Evolutionary conservation across 129 eudicot species (phyloP).

Genomic region (Chrysanthemum seticuspe): DNA sequence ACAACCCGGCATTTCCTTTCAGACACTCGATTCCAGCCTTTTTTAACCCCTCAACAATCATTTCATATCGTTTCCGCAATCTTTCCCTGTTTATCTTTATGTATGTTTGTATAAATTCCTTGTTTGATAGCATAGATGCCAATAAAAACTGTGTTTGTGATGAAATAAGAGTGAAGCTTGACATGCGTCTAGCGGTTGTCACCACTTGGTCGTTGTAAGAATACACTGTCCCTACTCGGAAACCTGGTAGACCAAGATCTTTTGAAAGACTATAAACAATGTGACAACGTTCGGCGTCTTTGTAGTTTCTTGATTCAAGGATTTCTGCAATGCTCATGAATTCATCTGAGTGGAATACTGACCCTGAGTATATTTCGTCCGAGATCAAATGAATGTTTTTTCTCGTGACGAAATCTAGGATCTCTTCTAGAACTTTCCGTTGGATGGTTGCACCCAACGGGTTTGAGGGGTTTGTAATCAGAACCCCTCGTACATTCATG

Average conservation of each 20-base stretch:
- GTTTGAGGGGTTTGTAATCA: constrained; percentile 87
- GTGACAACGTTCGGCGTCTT: constrained; percentile 64
- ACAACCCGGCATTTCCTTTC: constrained; percentile 77
- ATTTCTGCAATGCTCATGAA: constrained; percentile 72
- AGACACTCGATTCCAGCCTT: constrained; percentile 73
- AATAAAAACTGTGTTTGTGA: constrained; percentile 80
- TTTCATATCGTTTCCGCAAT: constrained; percentile 48
- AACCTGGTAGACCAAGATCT: constrained; percentile 85
- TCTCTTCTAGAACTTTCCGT: constrained; percentile 42
- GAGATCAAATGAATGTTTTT: constrained; percentile 81
- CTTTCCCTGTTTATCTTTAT: constrained; percentile 57
- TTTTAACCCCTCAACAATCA: constrained; percentile 54
- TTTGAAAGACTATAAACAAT: constrained; percentile 83
- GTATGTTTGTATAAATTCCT: constrained; percentile 46
- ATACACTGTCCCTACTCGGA: constrained; percentile 72
- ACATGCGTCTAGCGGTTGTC: constrained; percentile 78
- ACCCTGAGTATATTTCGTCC: constrained; percentile 89
- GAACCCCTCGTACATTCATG: constrained; percentile 61
- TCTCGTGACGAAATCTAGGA: constrained; percentile 52
- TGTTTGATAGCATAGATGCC: constrained; percentile 63
- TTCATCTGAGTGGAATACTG: constrained; percentile 50
- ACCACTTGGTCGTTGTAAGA: constrained; percentile 71
- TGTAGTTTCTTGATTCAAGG: constrained; percentile 44
- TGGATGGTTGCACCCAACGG: constrained; percentile 80
- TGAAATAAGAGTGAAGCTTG: constrained; percentile 77